Conservation (phyloP, 129 eudicot species). For the Silybum marianum region DNA sequence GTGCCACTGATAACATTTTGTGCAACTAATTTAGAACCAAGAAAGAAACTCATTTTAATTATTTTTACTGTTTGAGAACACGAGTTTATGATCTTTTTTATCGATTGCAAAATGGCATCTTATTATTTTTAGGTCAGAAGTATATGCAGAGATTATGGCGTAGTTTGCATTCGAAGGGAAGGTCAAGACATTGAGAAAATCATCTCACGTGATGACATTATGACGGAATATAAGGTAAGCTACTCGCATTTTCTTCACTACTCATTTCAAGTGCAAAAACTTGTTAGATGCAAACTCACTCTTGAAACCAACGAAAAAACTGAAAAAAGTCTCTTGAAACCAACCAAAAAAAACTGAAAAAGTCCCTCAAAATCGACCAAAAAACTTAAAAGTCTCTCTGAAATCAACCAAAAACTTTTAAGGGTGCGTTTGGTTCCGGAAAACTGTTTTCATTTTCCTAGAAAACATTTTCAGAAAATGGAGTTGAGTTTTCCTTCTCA, state of each 20-base stretch:
- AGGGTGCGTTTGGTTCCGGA: too few species aligned
- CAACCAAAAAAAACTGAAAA: too few species aligned
- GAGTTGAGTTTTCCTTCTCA: too few species aligned
- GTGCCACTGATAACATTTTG: not conserved
- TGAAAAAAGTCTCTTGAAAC: too few species aligned
- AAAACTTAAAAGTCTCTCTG: too few species aligned
- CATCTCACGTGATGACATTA: constrained; percentile 49
- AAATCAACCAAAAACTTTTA: too few species aligned
- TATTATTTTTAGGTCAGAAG: constrained; percentile 50
- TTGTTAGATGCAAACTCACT: not conserved
- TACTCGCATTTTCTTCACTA: not conserved
- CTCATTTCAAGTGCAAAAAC: not conserved
- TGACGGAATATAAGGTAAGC: constrained; percentile 64
- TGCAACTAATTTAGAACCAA: not conserved
- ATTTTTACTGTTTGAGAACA: not conserved
- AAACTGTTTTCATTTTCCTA: too few species aligned
- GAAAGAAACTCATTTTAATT: not conserved
- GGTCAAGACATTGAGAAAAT: constrained; percentile 81
- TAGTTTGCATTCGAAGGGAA: constrained; percentile 86
- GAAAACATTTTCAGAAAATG: too few species aligned
- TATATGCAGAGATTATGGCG: constrained; percentile 82
- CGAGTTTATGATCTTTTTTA: not conserved
- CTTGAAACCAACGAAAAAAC: too few species aligned
- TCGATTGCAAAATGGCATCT: not conserved
- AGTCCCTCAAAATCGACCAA: too few species aligned